Evolutionary conservation across 441 rosid genomes (phyloP).

Genomic region (Erodium texanum): DNA sequence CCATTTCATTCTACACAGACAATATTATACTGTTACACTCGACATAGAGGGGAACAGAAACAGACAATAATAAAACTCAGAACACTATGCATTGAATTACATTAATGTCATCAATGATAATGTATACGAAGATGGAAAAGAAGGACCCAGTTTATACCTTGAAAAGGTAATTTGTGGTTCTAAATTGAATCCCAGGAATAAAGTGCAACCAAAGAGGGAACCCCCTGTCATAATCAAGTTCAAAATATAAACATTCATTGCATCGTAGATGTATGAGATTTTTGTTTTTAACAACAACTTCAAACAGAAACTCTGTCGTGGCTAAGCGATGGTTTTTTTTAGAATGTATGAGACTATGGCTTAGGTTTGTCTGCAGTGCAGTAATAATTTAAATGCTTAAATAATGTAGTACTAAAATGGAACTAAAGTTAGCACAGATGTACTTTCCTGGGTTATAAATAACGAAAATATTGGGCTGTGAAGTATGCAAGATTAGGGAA

Average conservation of each 20-base stretch:
- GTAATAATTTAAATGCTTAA: not conserved
- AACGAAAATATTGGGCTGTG: not conserved
- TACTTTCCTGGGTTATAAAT: not conserved
- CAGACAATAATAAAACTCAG: not conserved
- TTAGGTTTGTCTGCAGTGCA: not conserved
- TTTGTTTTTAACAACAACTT: not conserved
- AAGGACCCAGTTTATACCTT: slow-evolving; percentile 29
- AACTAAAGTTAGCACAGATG: not conserved
- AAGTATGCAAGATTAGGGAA: not conserved
- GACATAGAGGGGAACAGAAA: not conserved
- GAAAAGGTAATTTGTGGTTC: slow-evolving; percentile 41
- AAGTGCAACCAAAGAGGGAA: slow-evolving; percentile 74
- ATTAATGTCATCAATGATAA: not conserved
- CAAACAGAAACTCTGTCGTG: not conserved
- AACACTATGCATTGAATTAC: not conserved
- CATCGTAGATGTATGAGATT: not conserved
- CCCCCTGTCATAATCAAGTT: slow-evolving; percentile 31
- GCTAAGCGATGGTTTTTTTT: not conserved
- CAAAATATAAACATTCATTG: not conserved
- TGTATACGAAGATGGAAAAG: not conserved
- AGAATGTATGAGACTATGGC: not conserved
- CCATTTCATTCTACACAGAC: slow-evolving; percentile 44
- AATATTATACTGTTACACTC: not conserved
- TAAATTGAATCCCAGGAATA: slow-evolving; percentile 62
- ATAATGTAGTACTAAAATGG: not conserved